These are phyloP conservation scores for Deinandra increscens DNA, from an alignment of 129 eudicot genomes.

Conservation along the genomic window DNA sequence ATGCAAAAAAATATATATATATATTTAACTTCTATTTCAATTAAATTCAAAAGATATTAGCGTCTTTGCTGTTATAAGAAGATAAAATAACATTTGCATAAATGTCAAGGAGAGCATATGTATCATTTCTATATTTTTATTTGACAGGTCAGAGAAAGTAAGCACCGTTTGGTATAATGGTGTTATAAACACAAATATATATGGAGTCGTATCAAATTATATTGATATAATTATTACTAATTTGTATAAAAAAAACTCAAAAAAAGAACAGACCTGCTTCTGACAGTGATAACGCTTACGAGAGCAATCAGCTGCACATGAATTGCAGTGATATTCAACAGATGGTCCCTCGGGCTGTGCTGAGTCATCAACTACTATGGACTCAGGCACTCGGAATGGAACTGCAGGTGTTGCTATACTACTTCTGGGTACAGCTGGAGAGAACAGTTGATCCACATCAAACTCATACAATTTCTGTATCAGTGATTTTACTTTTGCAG, in stretches of 20 bases:
- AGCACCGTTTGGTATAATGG: background rate
- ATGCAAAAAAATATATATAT: background rate
- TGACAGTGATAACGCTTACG: conserved; percentile 97
- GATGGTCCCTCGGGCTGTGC: conserved; percentile 76
- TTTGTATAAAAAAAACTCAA: background rate
- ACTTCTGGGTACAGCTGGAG: conserved; percentile 45
- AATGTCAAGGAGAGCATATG: background rate
- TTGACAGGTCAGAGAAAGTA: background rate
- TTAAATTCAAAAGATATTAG: too few species aligned
- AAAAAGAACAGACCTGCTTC: conserved; percentile 73
- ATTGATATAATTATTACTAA: background rate
- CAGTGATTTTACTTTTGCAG: conserved; percentile 46
- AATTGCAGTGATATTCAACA: conserved; percentile 96
- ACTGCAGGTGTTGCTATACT: conserved; percentile 43
- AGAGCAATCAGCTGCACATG: conserved; percentile 98
- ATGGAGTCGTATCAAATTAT: background rate
- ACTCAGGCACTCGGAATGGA: conserved; percentile 67
- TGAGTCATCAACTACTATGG: conserved; percentile 69
- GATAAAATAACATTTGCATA: too few species aligned
- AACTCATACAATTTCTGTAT: conserved; percentile 65
- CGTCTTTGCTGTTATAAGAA: too few species aligned
- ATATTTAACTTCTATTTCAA: background rate
- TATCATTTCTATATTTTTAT: background rate
- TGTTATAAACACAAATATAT: background rate
- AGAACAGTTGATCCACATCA: conserved; percentile 58